Percentiles rank a stretch among this genome's conserved stretches.
These are phyloP conservation scores for Oenanthe javanica DNA, from an alignment of 140 eudicot species.

Conservation along the genomic window DNA sequence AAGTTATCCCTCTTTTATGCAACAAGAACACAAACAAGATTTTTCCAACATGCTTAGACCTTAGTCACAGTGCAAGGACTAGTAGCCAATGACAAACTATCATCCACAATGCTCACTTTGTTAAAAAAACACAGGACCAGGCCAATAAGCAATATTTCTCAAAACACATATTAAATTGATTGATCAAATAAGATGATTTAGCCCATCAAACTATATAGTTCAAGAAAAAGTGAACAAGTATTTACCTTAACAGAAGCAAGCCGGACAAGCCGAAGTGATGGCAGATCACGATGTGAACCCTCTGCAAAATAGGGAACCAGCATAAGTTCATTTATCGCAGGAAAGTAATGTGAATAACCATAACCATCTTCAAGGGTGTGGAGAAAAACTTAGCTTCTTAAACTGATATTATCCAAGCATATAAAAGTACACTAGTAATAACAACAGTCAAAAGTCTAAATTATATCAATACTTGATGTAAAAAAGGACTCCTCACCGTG, in stretches of 20 bases:
- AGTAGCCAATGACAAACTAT: neutral
- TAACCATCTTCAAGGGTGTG: neutral
- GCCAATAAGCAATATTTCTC: neutral
- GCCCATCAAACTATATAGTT: neutral
- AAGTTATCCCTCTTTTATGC: neutral
- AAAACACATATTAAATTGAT: neutral
- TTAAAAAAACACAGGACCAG: neutral
- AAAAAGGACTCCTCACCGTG: conserved; percentile 46
- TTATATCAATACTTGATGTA: neutral
- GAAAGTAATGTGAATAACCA: neutral
- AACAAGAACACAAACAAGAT: neutral
- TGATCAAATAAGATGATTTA: neutral
- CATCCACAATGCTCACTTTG: neutral
- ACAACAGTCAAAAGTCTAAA: neutral
- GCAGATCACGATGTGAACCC: conserved; percentile 96
- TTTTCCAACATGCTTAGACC: too few species aligned
- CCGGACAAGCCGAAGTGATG: conserved; percentile 72
- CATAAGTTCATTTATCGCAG: neutral
- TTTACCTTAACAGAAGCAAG: conserved; percentile 68
- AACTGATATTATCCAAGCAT: neutral
- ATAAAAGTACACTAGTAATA: neutral
- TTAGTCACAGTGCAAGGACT: neutral
- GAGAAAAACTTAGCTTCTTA: neutral
- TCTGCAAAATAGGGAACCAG: conserved; percentile 28
- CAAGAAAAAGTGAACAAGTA: neutral